A percentile compares a stretch with the other conserved stretches of the same genome.
These are phyloP conservation scores for Cyclotella cryptica DNA, from an alignment of 108 stramenopile genomes.

Conservation along the genomic window DNA sequence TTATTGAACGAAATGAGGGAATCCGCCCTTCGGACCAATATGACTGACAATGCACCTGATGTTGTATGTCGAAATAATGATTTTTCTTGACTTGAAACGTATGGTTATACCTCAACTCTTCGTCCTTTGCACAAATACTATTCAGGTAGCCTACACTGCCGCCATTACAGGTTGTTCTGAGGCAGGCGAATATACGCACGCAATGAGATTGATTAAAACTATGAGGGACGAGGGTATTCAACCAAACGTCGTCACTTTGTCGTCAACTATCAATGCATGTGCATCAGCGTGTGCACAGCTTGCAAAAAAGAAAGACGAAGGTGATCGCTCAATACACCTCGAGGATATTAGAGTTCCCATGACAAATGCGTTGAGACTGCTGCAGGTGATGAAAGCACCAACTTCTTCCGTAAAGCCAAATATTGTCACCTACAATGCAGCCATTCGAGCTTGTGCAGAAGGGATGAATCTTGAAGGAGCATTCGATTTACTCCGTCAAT, in stretches of 20 bases:
- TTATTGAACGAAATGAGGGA: constrained; percentile 63
- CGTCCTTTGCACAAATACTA: background rate
- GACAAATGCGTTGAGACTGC: constrained; percentile 67
- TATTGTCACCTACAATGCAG: constrained; percentile 86
- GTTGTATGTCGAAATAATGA: constrained; percentile 34
- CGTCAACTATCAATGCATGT: constrained; percentile 77
- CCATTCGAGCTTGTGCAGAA: constrained; percentile 85
- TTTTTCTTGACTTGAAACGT: background rate
- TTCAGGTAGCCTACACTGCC: constrained; percentile 66
- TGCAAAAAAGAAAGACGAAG: constrained; percentile 27
- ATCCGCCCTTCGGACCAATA: constrained; percentile 4
- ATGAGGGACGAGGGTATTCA: constrained; percentile 73
- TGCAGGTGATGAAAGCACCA: constrained; percentile 68
- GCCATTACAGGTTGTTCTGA: constrained; percentile 84
- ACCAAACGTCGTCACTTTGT: constrained; percentile 81
- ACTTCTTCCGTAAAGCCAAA: constrained; percentile 68
- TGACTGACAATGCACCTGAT: constrained; percentile 49
- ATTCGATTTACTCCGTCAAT: constrained; percentile 60
- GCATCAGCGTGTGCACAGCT: constrained; percentile 70
- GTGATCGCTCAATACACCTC: constrained; percentile 19
- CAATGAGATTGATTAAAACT: constrained; percentile 64
- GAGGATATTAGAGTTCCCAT: constrained; percentile 51
- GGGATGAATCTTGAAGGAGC: constrained; percentile 70
- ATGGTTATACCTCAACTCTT: background rate
- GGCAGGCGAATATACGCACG: constrained; percentile 75